A percentile compares a stretch with the other conserved stretches of the same genome.
These are phyloP conservation scores for Candida adriatica DNA, from an alignment of 805 yeast genomes.

Conservation along the genomic window DNA sequence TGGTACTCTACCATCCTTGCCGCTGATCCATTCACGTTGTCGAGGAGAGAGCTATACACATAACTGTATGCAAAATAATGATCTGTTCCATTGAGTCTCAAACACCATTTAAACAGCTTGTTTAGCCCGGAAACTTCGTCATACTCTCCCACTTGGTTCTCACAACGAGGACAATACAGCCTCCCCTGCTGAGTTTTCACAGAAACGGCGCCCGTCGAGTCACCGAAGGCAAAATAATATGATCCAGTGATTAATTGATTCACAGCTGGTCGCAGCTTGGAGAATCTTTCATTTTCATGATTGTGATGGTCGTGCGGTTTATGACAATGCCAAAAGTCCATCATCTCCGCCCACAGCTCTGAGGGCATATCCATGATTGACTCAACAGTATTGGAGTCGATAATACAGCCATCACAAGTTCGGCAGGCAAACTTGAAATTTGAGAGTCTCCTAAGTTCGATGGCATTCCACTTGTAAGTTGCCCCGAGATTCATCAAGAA, in stretches of 20 bases:
- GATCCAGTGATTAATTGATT: constrained; percentile 46
- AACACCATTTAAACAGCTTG: constrained; percentile 53
- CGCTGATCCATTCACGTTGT: constrained; percentile 36
- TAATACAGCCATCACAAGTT: constrained; percentile 24
- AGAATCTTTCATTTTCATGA: constrained; percentile 27
- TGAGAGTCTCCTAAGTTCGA: constrained; percentile 28
- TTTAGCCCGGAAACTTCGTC: constrained; percentile 27
- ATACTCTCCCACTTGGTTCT: constrained; percentile 32
- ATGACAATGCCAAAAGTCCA: constrained; percentile 98
- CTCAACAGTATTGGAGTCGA: constrained; percentile 26
- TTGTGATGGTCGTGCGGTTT: constrained; percentile 41
- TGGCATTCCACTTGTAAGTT: constrained; percentile 36
- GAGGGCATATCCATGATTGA: constrained; percentile 70
- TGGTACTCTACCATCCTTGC: constrained; percentile 29
- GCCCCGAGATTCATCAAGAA: constrained; percentile 18
- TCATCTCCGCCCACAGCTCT: constrained; percentile 87
- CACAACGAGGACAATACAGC: constrained; percentile 34
- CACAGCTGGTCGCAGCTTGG: constrained; percentile 36
- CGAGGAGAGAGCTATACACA: constrained; percentile 33
- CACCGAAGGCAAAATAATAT: constrained; percentile 36
- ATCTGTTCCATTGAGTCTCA: constrained; percentile 30
- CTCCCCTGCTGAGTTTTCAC: constrained; percentile 1
- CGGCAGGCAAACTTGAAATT: constrained; percentile 28
- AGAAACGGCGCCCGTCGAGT: constrained; percentile 2
- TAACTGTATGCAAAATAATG: constrained; percentile 30